Conservation (phyloP, 176 grass and related monocot genomes). For the Oryza glumipatula region DNA sequence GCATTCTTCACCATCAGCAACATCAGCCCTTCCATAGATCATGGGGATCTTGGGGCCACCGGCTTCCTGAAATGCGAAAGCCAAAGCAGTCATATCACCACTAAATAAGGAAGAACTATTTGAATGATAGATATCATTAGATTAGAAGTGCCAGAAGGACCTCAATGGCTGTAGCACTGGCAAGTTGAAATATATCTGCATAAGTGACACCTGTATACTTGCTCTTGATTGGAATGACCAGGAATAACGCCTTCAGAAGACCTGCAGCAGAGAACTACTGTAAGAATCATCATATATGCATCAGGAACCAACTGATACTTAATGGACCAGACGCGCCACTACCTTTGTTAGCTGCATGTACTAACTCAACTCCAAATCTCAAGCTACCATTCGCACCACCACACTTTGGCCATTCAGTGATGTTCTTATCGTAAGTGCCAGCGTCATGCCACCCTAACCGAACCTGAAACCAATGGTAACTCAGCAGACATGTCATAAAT, state of each 20-base stretch:
- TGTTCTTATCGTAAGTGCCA: constrained; percentile 89
- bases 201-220: constrained; percentile 80
- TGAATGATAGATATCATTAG: background rate
- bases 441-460: constrained; percentile 89
- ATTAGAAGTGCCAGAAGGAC: constrained; percentile 36
- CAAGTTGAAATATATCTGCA: constrained; percentile 90
- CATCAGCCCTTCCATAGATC: constrained; percentile 87
- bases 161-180: constrained; percentile 94
- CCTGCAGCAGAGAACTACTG: constrained; percentile 36
- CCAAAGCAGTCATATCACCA: background rate
- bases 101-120: constrained; percentile 3
- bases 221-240: constrained; percentile 77
- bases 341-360: constrained; percentile 68
- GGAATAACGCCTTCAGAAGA: constrained; percentile 80
- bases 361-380: constrained; percentile 78
- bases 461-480: constrained; percentile 58
- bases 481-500: constrained; percentile 22
- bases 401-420: constrained; percentile 70
- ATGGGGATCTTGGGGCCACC: constrained; percentile 93
- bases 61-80: constrained; percentile 70
- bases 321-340: constrained; percentile 22
- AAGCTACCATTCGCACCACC: constrained; percentile 91
- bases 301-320: background rate
- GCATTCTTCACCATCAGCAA: constrained; percentile 72
- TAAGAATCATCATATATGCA: background rate